Evolutionary conservation across 2,329 filamentous ascomycete genomes (phyloP), one percentile per base, ranked within the genome.

Genomic region (Cryphonectria parasitica): DNA sequence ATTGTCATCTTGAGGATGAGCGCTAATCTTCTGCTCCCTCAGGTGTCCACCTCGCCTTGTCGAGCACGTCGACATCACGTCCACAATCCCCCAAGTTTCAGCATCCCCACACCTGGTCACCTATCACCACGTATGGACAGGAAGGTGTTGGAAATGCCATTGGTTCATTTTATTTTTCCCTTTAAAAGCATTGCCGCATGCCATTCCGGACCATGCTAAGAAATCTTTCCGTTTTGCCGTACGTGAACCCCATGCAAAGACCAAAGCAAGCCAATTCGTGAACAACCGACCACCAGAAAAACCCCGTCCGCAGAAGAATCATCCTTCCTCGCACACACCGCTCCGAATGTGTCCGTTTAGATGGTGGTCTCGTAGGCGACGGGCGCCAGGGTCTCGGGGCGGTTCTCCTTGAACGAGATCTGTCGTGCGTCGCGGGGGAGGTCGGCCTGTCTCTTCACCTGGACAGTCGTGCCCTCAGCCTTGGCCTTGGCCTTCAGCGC

Each of bases 311-410:
- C 60, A 62, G 58, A 54, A 63, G 43, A 43, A 69, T 68, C 62
- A 74, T 74, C 75, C 72, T 71, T 73, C 72, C 72, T n/a, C 45
- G 1, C 73, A 69, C 71, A 72, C 64, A 69, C 73, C 64, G 69
- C 71, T 72, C 73, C 72, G 71, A 90, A 41, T 34, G 31, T 45
- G 34, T 39, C 58, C 60, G 66, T 63, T n/a, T 96, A 99, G 85
- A 99, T 98, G 82, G 93, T 95, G 80, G 96, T 99, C 90, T 98
- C 96, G 91, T 98, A 99, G 80, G 96, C 86, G 79, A 98, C 89
- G 78, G 95, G 94, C 74, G 91, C 90, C 80, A 98, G 90, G 78
- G 92, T 98, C 91, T 98, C 94, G 75, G 95, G 94, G 82, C 90
- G 88, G 87, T 93, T 93, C 82, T 94, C 91, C 86, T 90, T 90